Conservation (phyloP, 2,329 filamentous ascomycete genomes). For the Penicillium sp. region DNA sequence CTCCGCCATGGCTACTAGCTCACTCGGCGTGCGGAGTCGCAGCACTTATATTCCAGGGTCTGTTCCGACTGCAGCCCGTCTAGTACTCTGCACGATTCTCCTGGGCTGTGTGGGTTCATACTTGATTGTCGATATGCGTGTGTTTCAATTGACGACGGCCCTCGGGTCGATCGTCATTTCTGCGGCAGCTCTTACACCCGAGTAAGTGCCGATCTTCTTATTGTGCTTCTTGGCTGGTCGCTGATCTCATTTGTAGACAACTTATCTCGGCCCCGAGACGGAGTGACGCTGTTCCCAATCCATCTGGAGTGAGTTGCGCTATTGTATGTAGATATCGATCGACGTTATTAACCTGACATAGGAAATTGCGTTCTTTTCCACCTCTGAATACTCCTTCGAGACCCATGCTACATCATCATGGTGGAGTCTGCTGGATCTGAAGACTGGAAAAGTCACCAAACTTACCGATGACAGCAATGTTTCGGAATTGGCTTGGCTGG, state of each 20-base stretch:
- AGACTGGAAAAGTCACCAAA: slow-evolving; percentile 62
- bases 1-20: background rate
- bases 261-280: slow-evolving; percentile 40
- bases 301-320: slow-evolving; percentile 37
- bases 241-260: slow-evolving; percentile 23
- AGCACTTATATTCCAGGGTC: background rate
- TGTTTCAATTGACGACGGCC: slow-evolving; percentile 26
- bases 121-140: slow-evolving; percentile 22
- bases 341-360: slow-evolving; percentile 15
- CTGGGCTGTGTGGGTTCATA: slow-evolving; percentile 1
- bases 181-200: slow-evolving; percentile 28
- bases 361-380: slow-evolving; percentile 51
- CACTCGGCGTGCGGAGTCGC: background rate
- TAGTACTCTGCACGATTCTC: slow-evolving; percentile 1
- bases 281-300: slow-evolving; percentile 39
- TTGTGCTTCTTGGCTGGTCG: background rate
- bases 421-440: slow-evolving; percentile 70
- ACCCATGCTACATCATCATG: slow-evolving; percentile 61
- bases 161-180: slow-evolving; percentile 23
- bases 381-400: slow-evolving; percentile 77
- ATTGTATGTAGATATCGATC: background rate
- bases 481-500: slow-evolving; percentile 74
- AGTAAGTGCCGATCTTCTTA: slow-evolving; percentile 21
- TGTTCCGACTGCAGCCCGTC: background rate
- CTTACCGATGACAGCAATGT: slow-evolving; percentile 65